A percentile compares a stretch with the other conserved stretches of the same genome.
phyloP scores from a whole-genome alignment of 2,329 filamentous ascomycete species.

The Elsinoe necatrix region DNA sequence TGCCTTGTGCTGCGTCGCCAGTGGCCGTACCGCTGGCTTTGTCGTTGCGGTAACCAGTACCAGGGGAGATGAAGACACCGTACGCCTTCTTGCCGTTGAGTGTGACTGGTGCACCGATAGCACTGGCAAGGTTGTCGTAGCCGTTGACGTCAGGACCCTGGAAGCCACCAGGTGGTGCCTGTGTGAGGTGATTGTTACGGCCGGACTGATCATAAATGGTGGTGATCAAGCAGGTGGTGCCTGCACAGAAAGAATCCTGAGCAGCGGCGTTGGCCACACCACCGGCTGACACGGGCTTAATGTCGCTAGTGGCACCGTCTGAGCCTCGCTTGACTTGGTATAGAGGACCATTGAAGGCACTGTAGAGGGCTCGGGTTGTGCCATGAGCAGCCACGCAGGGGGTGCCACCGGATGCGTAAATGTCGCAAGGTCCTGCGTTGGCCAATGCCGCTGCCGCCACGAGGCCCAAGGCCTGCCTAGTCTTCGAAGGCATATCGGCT shows the following conservation, averaged over 20 bases:
- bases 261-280: slow-evolving; percentile 53
- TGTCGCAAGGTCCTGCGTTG: slow-evolving; percentile 51
- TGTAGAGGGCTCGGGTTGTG: slow-evolving; percentile 56
- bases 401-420: slow-evolving; percentile 50
- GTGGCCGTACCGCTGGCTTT: slow-evolving; percentile 44
- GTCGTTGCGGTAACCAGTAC: slow-evolving; percentile 57
- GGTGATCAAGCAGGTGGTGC: slow-evolving; percentile 24
- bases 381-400: slow-evolving; percentile 58
- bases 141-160: slow-evolving; percentile 48
- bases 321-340: slow-evolving; percentile 54
- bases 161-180: slow-evolving; percentile 50
- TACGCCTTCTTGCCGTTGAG: slow-evolving; percentile 50
- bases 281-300: slow-evolving; percentile 47
- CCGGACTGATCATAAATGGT: slow-evolving; percentile 55
- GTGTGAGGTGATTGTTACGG: slow-evolving; percentile 52
- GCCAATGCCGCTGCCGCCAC: slow-evolving; percentile 33
- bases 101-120: slow-evolving; percentile 53
- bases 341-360: slow-evolving; percentile 43
- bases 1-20: slow-evolving; percentile 49
- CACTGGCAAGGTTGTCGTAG: slow-evolving; percentile 52
- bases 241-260: slow-evolving; percentile 36
- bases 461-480: slow-evolving; percentile 22
- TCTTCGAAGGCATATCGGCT: background rate
- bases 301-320: slow-evolving; percentile 40
- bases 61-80: slow-evolving; percentile 54